Conservation (phyloP, 176 grass and related monocot species). For the Zoysia japonica region DNA sequence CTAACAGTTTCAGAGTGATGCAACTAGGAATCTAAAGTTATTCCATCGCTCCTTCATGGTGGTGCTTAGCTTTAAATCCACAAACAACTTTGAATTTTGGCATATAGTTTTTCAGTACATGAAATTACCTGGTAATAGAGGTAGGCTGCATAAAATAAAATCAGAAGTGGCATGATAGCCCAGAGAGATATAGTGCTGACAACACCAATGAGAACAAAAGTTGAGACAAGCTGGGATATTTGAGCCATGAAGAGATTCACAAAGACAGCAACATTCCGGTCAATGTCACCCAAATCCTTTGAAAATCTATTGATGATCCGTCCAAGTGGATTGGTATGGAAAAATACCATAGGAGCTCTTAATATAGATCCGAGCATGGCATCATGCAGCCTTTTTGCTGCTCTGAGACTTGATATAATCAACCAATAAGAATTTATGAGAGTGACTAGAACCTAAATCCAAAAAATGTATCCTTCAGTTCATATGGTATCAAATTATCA, state of each 20-base stretch:
- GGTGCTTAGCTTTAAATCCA: conserved; percentile 9
- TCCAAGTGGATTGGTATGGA: conserved; percentile 98
- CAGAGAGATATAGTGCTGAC: conserved; percentile 96
- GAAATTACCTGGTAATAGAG: conserved; percentile 94
- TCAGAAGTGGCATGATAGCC: conserved; percentile 95
- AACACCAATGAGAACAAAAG: conserved; percentile 95
- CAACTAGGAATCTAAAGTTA: background rate
- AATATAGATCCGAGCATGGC: conserved; percentile 94
- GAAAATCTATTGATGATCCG: conserved; percentile 98
- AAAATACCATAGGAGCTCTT: conserved; percentile 98
- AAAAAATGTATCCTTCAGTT: conserved; percentile 4
- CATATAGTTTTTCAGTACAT: background rate
- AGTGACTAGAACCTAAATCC: conserved; percentile 72
- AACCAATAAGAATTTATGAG: conserved; percentile 90
- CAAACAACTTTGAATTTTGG: conserved; percentile 18
- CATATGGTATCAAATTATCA: conserved; percentile 18
- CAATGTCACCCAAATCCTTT: conserved; percentile 93
- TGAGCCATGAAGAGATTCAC: conserved; percentile 93
- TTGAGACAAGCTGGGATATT: conserved; percentile 92
- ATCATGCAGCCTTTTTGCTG: conserved; percentile 87
- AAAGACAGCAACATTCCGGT: conserved; percentile 81
- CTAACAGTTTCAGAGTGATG: background rate
- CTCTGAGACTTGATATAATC: conserved; percentile 77
- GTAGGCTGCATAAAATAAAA: conserved; percentile 95
- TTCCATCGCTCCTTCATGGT: background rate